These are phyloP conservation scores for Tardiomyces digboiensis DNA, from an alignment of 1,139 yeast species.

Conservation along the genomic window DNA sequence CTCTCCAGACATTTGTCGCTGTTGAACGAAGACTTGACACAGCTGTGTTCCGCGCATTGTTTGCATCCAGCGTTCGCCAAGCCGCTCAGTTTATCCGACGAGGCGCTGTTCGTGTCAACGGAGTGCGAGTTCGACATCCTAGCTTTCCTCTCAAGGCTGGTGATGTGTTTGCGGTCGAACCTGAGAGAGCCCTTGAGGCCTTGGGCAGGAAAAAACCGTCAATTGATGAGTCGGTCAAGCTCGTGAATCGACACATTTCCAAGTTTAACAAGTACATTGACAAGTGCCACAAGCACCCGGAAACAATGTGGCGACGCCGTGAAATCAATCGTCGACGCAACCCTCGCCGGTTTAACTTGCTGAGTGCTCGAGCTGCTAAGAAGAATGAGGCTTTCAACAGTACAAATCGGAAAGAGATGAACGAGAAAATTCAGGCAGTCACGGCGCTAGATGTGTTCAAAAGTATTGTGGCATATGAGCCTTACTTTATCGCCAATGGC, in stretches of 20 bases:
- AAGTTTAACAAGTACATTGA: conserved; percentile 69
- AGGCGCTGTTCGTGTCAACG: conserved; percentile 84
- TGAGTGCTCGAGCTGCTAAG: conserved; percentile 9
- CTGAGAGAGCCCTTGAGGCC: conserved; percentile 79
- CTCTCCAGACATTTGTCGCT: conserved; percentile 80
- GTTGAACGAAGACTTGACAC: conserved; percentile 84
- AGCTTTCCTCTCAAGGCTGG: conserved; percentile 74
- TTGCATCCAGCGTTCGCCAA: conserved; percentile 90
- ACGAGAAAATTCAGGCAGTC: conserved; percentile 17
- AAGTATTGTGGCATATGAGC: conserved; percentile 27
- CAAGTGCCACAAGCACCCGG: conserved; percentile 48
- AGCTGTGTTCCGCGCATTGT: conserved; percentile 85
- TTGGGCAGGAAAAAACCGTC: conserved; percentile 81
- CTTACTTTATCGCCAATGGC: conserved; percentile 23
- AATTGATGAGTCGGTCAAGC: conserved; percentile 51
- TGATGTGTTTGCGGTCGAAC: conserved; percentile 77
- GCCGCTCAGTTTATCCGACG: conserved; percentile 82
- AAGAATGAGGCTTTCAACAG: conserved; percentile 22
- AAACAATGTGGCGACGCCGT: conserved; percentile 46
- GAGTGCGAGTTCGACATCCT: conserved; percentile 66
- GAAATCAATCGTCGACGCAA: conserved; percentile 21
- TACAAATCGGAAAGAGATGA: conserved; percentile 26
- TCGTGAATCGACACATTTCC: conserved; percentile 61
- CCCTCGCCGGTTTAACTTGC: conserved; percentile 14
- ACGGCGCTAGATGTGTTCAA: conserved; percentile 34